Evolutionary conservation across 1,284 basidiomycete species (phyloP), one percentile per base, ranked within the genome.

Genomic region (Melampsora allii-populina): DNA sequence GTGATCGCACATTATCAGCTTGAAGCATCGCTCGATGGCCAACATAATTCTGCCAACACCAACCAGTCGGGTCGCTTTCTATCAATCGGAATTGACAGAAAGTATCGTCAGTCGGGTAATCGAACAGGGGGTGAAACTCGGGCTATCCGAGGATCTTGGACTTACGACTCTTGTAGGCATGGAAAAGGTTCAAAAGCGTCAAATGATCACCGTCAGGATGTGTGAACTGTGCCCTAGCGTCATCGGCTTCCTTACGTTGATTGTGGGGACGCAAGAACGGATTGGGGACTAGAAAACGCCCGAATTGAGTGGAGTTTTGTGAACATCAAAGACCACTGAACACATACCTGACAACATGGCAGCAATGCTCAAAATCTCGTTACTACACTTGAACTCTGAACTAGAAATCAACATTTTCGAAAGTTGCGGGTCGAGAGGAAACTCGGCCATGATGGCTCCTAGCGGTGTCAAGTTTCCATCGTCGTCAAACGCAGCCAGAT

Each of bases 181-280:
- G 97, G 83, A 92, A 98, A 0, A 98, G 91, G 81, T 98, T 98
- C 64, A 98, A 86, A 61, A 99, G 81, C 0, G 94, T 98, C 46
- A 98, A 83, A 81, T 98, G 96, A 81, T 99, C 95, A 27, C 95
- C 92, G 77, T 95, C 93, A 0, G 94, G 96, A 76, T 98, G 90
- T 1, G 89, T 89, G 76, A 98, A 87, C 77, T 90, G 80, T 7
- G 91, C 90, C 82, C 95, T 95, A 2, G 96, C 95, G 66, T 89
- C 87, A 81, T 98, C 95, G 10, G 94, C 93, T 80, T 96, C 92
- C 78, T 89, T 89, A 73, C 91, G 85, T 78, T 89, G 88, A 79
- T 91, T 91, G 78, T 90, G 88, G 1, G 96, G 96, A 59, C 95
- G 88, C 63, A 97, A 83, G 88, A 93, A 98, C 12, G 97, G 88